Percentiles rank a stretch among this genome's conserved stretches.
Evolutionary conservation across 2,329 filamentous ascomycete genomes (phyloP).

Genomic region (Blastomyces gilchristii): DNA sequence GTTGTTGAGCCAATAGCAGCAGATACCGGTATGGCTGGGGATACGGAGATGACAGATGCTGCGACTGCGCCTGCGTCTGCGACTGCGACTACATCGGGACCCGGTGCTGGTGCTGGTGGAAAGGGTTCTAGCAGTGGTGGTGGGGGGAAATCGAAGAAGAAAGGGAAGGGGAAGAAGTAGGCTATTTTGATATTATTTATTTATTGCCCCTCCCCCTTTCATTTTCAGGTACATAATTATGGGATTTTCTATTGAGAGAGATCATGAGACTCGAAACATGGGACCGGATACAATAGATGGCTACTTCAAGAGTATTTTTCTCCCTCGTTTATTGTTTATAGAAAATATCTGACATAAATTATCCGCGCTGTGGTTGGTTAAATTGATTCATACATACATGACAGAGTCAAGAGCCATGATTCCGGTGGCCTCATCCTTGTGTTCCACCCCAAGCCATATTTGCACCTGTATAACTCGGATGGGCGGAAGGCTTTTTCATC

Average conservation of each 20-base stretch:
- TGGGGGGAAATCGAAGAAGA: constrained; percentile 61
- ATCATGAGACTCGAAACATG: neutral
- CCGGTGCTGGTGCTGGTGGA: constrained; percentile 31
- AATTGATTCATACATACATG: neutral
- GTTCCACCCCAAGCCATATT: neutral
- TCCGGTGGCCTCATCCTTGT: neutral
- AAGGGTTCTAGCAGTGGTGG: constrained; percentile 53
- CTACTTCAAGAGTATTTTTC: too few species aligned
- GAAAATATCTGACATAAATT: neutral
- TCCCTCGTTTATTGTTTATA: neutral
- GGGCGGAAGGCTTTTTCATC: neutral
- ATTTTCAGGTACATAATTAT: neutral
- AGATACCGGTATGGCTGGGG: constrained; percentile 33
- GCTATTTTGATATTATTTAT: neutral
- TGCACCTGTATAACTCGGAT: neutral
- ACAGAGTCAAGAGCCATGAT: neutral
- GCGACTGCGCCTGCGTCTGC: constrained; percentile 18
- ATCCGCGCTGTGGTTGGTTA: neutral
- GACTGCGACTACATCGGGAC: constrained; percentile 47
- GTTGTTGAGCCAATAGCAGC: constrained; percentile 26
- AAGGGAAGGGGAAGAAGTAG: constrained; percentile 62
- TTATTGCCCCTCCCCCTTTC: too few species aligned
- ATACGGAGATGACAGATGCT: constrained; percentile 21
- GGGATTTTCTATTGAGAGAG: neutral
- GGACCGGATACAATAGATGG: neutral